phyloP scores from a whole-genome alignment of 2,329 filamentous ascomycete genomes.

The Juglanconis oblonga region DNA sequence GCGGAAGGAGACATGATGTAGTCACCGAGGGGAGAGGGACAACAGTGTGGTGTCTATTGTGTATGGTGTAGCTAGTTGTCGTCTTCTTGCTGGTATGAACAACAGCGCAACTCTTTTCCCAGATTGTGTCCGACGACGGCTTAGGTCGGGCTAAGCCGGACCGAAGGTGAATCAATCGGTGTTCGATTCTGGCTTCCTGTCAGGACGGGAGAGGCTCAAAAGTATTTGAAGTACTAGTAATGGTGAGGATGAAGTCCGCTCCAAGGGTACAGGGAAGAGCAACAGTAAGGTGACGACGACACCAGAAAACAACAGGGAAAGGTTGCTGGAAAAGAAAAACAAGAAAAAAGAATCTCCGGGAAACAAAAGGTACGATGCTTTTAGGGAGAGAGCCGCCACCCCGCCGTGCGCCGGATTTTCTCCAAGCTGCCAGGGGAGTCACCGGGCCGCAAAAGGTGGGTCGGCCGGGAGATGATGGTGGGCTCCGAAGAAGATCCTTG shows the following conservation, averaged over 20 bases:
- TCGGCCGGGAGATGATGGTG: conserved; percentile 7
- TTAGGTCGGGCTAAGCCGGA: conserved; percentile 2
- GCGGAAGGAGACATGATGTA: conserved; percentile 20
- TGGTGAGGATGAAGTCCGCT: neutral
- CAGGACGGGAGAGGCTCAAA: neutral
- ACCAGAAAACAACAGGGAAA: neutral
- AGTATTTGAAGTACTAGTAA: neutral
- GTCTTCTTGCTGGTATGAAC: conserved; percentile 7
- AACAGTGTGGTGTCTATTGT: conserved; percentile 12
- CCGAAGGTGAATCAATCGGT: neutral
- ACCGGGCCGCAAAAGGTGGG: conserved; percentile 14
- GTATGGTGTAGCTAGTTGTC: conserved; percentile 11
- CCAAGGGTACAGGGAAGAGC: neutral
- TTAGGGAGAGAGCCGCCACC: conserved; percentile 6
- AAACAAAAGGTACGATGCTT: neutral
- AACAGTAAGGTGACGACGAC: neutral
- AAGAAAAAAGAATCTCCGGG: neutral
- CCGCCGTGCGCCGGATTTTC: conserved; percentile 4
- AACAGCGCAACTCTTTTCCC: conserved; percentile 1
- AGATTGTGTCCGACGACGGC: neutral
- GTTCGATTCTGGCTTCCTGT: neutral
- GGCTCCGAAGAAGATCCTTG: neutral
- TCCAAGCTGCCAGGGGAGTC: neutral
- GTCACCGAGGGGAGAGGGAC: conserved; percentile 11
- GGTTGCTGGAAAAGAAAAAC: neutral